These are phyloP conservation scores for Calonectria crousiana DNA, from an alignment of 2,329 filamentous ascomycete genomes.

Conservation along the genomic window DNA sequence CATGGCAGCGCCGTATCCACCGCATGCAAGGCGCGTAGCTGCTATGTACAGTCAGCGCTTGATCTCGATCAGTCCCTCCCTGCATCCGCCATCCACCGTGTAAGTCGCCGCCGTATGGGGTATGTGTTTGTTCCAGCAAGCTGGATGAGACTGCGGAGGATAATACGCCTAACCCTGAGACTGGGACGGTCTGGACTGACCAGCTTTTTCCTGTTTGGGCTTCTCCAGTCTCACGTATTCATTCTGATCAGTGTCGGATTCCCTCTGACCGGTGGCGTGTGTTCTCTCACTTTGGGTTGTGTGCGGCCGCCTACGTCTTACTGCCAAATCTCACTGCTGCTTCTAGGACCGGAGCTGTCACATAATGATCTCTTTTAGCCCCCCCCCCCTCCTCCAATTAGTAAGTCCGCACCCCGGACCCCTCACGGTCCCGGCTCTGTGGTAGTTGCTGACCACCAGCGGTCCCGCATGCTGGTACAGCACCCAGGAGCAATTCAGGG, in stretches of 20 bases:
- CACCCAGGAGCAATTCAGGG: not conserved
- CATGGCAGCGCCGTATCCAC: not conserved
- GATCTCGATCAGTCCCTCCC: constrained; percentile 2
- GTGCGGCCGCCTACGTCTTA: not conserved
- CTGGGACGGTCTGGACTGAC: not conserved
- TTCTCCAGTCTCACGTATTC: not conserved
- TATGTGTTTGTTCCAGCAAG: not conserved
- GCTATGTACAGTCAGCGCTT: constrained; percentile 1
- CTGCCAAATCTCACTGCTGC: not conserved
- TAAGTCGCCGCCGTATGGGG: not conserved
- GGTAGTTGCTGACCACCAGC: constrained; percentile 4
- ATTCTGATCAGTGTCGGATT: not conserved
- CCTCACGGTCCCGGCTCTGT: not conserved
- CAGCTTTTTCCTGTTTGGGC: not conserved
- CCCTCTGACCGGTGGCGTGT: not conserved
- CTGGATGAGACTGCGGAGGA: not conserved
- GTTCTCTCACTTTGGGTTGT: not conserved
- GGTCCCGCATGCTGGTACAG: not conserved
- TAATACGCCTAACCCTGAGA: not conserved
- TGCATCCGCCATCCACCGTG: not conserved
- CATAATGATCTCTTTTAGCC: not conserved
- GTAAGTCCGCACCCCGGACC: not conserved
- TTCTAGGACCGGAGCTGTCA: not conserved
- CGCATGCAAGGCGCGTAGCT: not conserved
- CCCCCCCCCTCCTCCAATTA: not conserved